Base-by-base conservation (phyloP, 768 basidiomycete genomes). In the Nidula microcarpa region DNA sequence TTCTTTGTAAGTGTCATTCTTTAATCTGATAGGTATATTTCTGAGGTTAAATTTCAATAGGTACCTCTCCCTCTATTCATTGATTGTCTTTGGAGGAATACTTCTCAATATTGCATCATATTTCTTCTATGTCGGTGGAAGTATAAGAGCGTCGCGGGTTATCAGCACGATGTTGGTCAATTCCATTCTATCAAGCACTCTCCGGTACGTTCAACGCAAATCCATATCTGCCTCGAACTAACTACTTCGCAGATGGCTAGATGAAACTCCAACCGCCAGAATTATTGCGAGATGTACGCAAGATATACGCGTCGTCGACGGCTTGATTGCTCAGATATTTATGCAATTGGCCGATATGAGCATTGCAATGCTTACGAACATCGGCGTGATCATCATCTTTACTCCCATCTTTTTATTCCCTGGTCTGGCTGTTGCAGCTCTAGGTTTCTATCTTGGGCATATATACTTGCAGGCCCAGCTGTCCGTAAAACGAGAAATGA, bases 271-370 rank as follows among this genome's bases (percentile, higher is more conserved):
- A 30, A 64, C 62, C 1, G 65, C 68, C 16, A 76, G 84, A 7
- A 76, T 86, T 45, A 80, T 84, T 41, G 69, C 80, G 32, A 72
- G 84, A 49, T 79, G 78, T 59, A 85, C 84, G 1, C 78, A 82
- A 47, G 84, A 85, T 59, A 81, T 84, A 13, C 66, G 79, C 52
- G 60, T 65, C 57, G 74, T 88, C 45, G 86, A 89, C 58, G 62
- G 65, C 6, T 56, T 62, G 1, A 55, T 73, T 23, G 54, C 69
- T 1, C 58, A 58, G 23, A 57, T 58, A 16, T 53, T 73, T 5
- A 59, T 53, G 57, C 52, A 49, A 52, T 53, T 73, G 2, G 18
- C 52, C 10, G 62, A 65, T 49, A 55, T 69, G 56, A 56, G 65
- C 3, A 49, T 66, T 11, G 47, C 63, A 1, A 64, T 77, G 62